A percentile compares a stretch with the other conserved stretches of the same genome.
Conservation (phyloP, 148 eudicot species). For the Amaranthus hypochondriacus region DNA sequence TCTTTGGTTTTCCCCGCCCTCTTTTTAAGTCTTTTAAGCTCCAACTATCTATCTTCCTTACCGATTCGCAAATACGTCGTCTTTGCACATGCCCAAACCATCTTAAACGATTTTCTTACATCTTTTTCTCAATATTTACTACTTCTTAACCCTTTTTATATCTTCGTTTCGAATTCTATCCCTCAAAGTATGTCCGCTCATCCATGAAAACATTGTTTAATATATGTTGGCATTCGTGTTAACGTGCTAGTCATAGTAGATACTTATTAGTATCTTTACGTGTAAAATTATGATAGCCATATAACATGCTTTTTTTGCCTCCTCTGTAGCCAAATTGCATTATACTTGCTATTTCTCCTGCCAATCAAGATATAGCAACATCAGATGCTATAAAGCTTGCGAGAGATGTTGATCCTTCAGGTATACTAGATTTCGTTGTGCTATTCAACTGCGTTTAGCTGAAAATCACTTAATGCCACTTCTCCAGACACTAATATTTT, state of each 20-base stretch:
- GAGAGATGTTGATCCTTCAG: conserved; percentile 96
- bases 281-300: background rate
- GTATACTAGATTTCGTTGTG: conserved; percentile 29
- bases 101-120: too few species aligned
- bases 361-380: conserved; percentile 99
- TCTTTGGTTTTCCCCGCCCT: too few species aligned
- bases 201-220: too few species aligned
- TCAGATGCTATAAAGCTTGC: conserved; percentile 99
- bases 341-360: conserved; percentile 97
- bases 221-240: too few species aligned
- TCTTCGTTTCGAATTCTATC: too few species aligned
- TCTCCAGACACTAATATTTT: background rate
- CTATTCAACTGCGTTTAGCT: conserved; percentile 7
- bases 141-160: too few species aligned
- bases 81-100: too few species aligned
- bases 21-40: too few species aligned
- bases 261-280: background rate
- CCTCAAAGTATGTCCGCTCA: too few species aligned
- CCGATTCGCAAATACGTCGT: too few species aligned
- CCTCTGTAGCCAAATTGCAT: conserved; percentile 86
- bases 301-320: conserved; percentile 10
- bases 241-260: background rate
- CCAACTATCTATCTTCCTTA: too few species aligned
- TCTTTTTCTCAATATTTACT: too few species aligned
- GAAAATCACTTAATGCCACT: background rate